Evolutionary conservation across 2,329 filamentous ascomycete species (phyloP), one percentile per base, ranked within the genome.

Genomic region (Salinomyces thailandicus): DNA sequence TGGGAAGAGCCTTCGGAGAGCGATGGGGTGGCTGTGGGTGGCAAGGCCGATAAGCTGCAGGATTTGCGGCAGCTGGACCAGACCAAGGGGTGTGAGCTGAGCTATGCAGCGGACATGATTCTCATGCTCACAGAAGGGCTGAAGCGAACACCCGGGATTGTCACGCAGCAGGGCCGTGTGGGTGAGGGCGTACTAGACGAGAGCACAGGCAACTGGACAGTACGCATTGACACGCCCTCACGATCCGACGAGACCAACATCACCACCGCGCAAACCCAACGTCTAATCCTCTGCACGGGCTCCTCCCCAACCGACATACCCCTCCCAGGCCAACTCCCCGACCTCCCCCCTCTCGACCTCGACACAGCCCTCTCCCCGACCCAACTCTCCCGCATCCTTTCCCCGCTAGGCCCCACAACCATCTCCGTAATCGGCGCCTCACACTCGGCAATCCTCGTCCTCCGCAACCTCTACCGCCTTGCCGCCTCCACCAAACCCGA

Each of bases 371-470:
- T 79, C 5, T 69, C 69, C 15, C 75, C 75, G 3, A 66, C 67
- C 2, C 48, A 62, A 2, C 62, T 77, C 11, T 48, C 61, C 5
- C 51, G 58, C 4, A 46, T 53, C n/a, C 55, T 73, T 7, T 43
- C 44, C n/a, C 59, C 60, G 5, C 43, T 51, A 4, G 50, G 62
- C 16, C 46, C 57, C 5, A 52, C 56, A 1, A 73, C 66, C 2
- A 55, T 79, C 12, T 73, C 64, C 9, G 72, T 79, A 7, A 62
- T 79, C 7, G 75, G 75, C 19, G 73, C 73, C 30, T 78, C 74
- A 2, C 75, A 79, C 55, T 75, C 71, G 29, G 75, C 75, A 9
- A 72, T 79, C 32, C 63, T 79, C 7, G 73, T 76, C 16, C 66
- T 79, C 12, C 66, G 72, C 52, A 79, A 79, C 51, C 64, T 79